These are phyloP conservation scores for Umbelopsis ramanniana DNA, from an alignment of 192 early-diverging fungal genomes.

Conservation along the genomic window DNA sequence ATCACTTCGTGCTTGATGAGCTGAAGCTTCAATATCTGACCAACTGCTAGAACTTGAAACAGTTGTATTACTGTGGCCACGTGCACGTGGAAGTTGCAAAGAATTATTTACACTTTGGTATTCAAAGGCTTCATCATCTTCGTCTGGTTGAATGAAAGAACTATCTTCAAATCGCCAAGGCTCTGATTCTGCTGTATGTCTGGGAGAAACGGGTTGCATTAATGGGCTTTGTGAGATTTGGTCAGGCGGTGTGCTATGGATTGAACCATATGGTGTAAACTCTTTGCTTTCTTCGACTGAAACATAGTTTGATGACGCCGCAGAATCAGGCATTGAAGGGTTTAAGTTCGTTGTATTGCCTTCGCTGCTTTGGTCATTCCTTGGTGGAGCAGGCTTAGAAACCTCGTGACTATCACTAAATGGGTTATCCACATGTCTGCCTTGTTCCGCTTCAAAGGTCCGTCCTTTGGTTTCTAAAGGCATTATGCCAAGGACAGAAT, in stretches of 20 bases:
- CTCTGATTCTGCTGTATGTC: not conserved
- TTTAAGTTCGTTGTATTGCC: not conserved
- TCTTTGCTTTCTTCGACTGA: not conserved
- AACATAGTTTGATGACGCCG: not conserved
- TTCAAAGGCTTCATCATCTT: not conserved
- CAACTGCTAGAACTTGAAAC: slow-evolving; percentile 17
- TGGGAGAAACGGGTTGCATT: slow-evolving; percentile 10
- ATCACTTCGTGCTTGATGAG: not conserved
- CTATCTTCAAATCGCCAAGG: slow-evolving; percentile 7
- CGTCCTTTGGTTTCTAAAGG: not conserved
- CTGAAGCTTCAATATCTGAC: not conserved
- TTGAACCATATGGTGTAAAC: slow-evolving; percentile 11
- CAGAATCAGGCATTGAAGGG: not conserved
- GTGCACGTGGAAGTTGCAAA: not conserved
- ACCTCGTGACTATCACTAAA: slow-evolving; percentile 18
- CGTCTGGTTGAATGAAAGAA: not conserved
- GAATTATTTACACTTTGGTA: slow-evolving; percentile 5
- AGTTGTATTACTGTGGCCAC: slow-evolving; percentile 10
- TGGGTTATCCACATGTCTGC: not conserved
- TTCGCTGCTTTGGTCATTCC: not conserved
- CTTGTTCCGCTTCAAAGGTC: not conserved
- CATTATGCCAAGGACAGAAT: slow-evolving; percentile 9
- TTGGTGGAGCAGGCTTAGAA: not conserved
- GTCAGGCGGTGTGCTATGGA: not conserved
- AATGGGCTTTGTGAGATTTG: not conserved